Conservation (phyloP, 257 asterid genomes). For the Anisodus tanguticus region DNA sequence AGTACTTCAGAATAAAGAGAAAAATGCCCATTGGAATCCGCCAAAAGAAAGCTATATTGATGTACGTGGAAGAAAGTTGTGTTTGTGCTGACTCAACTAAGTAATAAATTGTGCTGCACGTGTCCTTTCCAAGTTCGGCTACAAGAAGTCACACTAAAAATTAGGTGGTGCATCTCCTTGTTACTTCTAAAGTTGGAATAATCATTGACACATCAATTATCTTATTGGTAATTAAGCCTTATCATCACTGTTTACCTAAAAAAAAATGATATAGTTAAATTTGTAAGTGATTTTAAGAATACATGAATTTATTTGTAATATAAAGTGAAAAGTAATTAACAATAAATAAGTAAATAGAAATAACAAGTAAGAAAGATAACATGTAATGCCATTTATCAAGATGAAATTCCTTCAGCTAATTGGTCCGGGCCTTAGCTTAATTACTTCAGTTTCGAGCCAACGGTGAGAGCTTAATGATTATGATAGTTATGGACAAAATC, state of each 20-base stretch:
- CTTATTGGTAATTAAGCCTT: neutral
- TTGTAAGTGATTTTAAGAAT: too few relatives aligned
- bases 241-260: neutral
- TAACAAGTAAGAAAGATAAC: too few relatives aligned
- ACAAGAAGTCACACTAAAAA: neutral
- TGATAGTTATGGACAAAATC: too few relatives aligned
- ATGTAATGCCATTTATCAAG: too few relatives aligned
- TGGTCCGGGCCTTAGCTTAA: too few relatives aligned
- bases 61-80: slow-evolving; percentile 14
- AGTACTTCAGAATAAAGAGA: neutral
- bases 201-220: neutral
- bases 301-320: too few relatives aligned
- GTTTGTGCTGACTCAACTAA: neutral
- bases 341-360: too few relatives aligned
- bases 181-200: neutral
- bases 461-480: too few relatives aligned
- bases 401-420: too few relatives aligned
- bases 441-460: too few relatives aligned
- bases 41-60: neutral
- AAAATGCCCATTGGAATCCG: neutral
- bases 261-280: too few relatives aligned
- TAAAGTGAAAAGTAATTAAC: too few relatives aligned
- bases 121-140: slow-evolving; percentile 5
- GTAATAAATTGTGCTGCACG: neutral
- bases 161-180: neutral